Base-by-base conservation (phyloP, 2,329 filamentous ascomycete species). In the Talaromyces sp. region DNA sequence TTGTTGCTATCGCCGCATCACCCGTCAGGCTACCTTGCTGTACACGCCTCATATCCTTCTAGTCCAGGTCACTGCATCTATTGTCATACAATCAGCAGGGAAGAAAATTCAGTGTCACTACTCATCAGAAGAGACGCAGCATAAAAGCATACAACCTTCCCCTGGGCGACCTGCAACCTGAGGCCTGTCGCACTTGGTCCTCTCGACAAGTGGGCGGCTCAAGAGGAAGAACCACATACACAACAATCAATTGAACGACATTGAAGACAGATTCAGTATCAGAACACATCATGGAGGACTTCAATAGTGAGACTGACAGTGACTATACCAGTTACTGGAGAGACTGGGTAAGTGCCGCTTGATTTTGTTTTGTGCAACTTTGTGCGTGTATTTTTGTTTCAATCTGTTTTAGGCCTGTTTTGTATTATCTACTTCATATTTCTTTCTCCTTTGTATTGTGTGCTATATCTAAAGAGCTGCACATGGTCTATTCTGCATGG, bases 311-410 rank as follows among this genome's bases (percentile, higher is more conserved):
- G 76, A 96, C 92, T 11, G 94, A 99, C 73, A 97, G 92, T 76
- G 94, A 99, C 78, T 99, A 97, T 74, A 97, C 94, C 51, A 97
- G 91, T 77, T 99, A 97, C 76, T 99, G 94, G 94, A 83, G 93
- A 74, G 94, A 99, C 78, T 99, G 94, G 94, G 94, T 97, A 81
- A 79, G 90, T 86, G 35, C 48, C 25, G 25, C 43, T 52, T 10
- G 25, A 25, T 50, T 45, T 37, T 48, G 19, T 22, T 39, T 35
- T 40, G 53, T 56, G 53, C 53, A n/a, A 50, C 53, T 56, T 50
- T 45, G 41, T 22, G 41, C 36, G 41, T 22, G 41, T 37, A 35
- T 56, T 50, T 45, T 31, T 28, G 15, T 51, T 40, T 46, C 28
- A n/a, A n/a, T 22, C 46, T 33, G 21, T 40, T 7, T 15, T 51